Evolutionary conservation across 2,329 filamentous ascomycete species (phyloP).

Genomic region (Fusarium tricinctum): DNA sequence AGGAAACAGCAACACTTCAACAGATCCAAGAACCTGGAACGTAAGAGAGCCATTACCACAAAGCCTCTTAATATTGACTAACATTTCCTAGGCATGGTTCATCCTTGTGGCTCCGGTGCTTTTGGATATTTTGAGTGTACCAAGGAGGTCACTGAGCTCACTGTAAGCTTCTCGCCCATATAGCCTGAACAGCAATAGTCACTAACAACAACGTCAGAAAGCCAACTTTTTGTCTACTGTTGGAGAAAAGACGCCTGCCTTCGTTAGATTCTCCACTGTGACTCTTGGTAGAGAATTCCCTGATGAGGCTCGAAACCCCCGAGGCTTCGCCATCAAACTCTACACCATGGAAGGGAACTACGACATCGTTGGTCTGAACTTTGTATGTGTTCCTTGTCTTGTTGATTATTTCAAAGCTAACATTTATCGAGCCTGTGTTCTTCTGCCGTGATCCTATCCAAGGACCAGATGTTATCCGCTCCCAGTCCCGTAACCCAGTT

Average conservation of each 20-base stretch:
- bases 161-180: not conserved
- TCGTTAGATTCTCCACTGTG: constrained; percentile 15
- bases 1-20: constrained; percentile 22
- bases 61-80: not conserved
- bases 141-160: constrained; percentile 12
- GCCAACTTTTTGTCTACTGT: constrained; percentile 9
- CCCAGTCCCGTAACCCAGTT: constrained; percentile 8
- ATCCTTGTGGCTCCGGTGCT: constrained; percentile 15
- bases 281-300: constrained; percentile 10
- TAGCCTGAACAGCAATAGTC: too few species aligned
- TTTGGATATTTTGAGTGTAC: constrained; percentile 20
- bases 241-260: constrained; percentile 10
- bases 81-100: not conserved
- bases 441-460: constrained; percentile 24
- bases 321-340: constrained; percentile 13
- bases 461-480: constrained; percentile 19
- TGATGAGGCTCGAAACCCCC: constrained; percentile 14
- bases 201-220: not conserved
- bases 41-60: not conserved
- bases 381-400: not conserved
- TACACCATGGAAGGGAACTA: constrained; percentile 11
- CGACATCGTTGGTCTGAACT: constrained; percentile 6
- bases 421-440: not conserved
- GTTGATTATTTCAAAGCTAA: not conserved
- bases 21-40: constrained; percentile 17